phyloP scores from a whole-genome alignment of 2,329 filamentous ascomycete genomes.

The Alternaria sp. region DNA sequence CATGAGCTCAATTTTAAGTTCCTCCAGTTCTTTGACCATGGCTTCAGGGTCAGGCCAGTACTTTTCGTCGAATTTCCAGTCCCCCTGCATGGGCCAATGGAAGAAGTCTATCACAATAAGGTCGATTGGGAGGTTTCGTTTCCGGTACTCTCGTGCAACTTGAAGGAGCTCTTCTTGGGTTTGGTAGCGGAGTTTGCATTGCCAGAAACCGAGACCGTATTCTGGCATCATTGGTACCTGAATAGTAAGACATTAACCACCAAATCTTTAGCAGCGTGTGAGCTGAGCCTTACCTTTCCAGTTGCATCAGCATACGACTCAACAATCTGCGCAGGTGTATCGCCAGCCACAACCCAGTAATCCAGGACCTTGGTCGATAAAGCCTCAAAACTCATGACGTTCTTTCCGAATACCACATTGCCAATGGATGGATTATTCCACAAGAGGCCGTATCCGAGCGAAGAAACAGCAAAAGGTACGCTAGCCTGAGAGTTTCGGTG shows the following conservation, averaged over 20 bases:
- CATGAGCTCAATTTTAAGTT: constrained; percentile 70
- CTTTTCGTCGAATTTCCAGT: constrained; percentile 71
- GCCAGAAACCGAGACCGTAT: constrained; percentile 73
- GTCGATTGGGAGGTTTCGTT: constrained; percentile 65
- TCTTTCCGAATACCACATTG: constrained; percentile 67
- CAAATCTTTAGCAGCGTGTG: neutral
- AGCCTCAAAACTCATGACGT: constrained; percentile 69
- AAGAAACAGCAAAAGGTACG: constrained; percentile 69
- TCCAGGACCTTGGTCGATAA: constrained; percentile 66
- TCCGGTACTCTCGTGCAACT: constrained; percentile 67
- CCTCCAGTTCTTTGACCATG: constrained; percentile 69
- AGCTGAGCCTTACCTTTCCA: constrained; percentile 53
- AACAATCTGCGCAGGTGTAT: constrained; percentile 64
- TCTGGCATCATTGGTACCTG: constrained; percentile 73
- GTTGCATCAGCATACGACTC: constrained; percentile 65
- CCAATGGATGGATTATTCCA: constrained; percentile 73
- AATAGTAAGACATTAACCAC: neutral
- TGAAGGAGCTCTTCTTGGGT: constrained; percentile 69
- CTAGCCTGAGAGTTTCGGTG: constrained; percentile 73
- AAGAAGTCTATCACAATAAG: constrained; percentile 74
- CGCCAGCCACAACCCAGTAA: constrained; percentile 70
- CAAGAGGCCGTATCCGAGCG: constrained; percentile 68
- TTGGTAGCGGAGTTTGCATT: constrained; percentile 72
- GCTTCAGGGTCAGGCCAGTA: constrained; percentile 73
- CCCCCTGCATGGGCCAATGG: constrained; percentile 72